Conservation (phyloP, 495 filamentous ascomycete genomes). For the Astrocystis sublimbata region DNA sequence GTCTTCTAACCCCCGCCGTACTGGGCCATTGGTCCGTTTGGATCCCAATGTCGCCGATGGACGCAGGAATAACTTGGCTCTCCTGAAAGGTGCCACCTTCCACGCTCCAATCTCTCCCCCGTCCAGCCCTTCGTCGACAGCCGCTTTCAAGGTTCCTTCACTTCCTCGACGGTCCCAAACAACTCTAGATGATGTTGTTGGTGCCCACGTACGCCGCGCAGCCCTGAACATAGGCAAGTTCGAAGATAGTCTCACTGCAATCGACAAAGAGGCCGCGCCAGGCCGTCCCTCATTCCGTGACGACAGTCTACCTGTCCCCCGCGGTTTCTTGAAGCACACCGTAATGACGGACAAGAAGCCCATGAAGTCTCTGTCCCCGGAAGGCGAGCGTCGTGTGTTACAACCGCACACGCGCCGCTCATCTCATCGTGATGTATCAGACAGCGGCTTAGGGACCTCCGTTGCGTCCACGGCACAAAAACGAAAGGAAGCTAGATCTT, state of each 20-base stretch:
- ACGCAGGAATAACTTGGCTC: conserved; percentile 53
- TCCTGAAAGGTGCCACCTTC: conserved; percentile 67
- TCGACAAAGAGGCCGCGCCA: conserved; percentile 29
- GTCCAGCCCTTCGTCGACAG: conserved; percentile 40
- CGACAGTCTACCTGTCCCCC: conserved; percentile 52
- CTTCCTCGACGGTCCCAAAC: conserved; percentile 63
- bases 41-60: conserved; percentile 38
- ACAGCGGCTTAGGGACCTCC: conserved; percentile 63
- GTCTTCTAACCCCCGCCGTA: conserved; percentile 55
- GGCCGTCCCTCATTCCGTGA: conserved; percentile 40
- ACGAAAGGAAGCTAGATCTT: conserved; percentile 28
- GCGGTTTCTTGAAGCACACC: conserved; percentile 51
- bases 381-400: conserved; percentile 45
- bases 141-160: conserved; percentile 49
- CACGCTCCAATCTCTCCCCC: conserved; percentile 52
- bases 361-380: conserved; percentile 29
- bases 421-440: conserved; percentile 58
- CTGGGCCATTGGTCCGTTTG: conserved; percentile 46
- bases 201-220: conserved; percentile 54
- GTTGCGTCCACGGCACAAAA: conserved; percentile 47
- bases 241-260: conserved; percentile 39
- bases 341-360: conserved; percentile 42
- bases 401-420: conserved; percentile 53
- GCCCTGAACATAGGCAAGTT: conserved; percentile 55
- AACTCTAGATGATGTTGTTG: conserved; percentile 62